Percentiles rank a stretch among this genome's conserved stretches.
Conservation (phyloP, 345 rosid species). For the Geranium brycei region DNA sequence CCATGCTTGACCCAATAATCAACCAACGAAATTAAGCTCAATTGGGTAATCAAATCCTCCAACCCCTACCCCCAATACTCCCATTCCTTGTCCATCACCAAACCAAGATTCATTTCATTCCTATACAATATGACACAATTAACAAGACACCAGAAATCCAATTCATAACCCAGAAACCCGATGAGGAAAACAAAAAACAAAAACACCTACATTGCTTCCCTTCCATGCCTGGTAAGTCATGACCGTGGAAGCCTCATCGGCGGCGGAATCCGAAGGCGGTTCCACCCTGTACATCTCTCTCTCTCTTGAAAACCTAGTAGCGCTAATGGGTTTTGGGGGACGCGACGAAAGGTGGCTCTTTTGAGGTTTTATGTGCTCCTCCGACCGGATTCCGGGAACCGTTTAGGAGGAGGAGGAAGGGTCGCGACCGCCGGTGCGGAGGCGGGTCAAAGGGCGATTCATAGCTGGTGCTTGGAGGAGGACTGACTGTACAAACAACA, state of each 20-base stretch:
- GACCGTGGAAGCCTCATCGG: constrained; percentile 21
- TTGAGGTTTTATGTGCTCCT: background rate
- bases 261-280: constrained; percentile 23
- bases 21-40: too few species aligned
- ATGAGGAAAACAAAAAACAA: background rate
- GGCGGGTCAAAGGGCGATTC: background rate
- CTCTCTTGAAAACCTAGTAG: background rate
- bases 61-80: too few species aligned
- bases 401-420: background rate
- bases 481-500: background rate
- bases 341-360: constrained; percentile 13
- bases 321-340: background rate
- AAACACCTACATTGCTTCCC: constrained; percentile 57
- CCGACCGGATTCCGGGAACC: background rate
- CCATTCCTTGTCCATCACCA: too few species aligned
- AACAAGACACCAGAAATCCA: too few species aligned
- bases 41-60: too few species aligned
- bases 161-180: background rate
- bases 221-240: constrained; percentile 69
- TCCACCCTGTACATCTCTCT: constrained; percentile 24
- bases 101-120: too few species aligned
- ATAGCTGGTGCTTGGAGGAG: background rate
- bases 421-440: background rate
- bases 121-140: too few species aligned
- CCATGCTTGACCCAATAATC: too few species aligned